These are phyloP conservation scores for Colletotrichum sp. DNA, from an alignment of 2,329 filamentous ascomycete genomes.

Conservation along the genomic window DNA sequence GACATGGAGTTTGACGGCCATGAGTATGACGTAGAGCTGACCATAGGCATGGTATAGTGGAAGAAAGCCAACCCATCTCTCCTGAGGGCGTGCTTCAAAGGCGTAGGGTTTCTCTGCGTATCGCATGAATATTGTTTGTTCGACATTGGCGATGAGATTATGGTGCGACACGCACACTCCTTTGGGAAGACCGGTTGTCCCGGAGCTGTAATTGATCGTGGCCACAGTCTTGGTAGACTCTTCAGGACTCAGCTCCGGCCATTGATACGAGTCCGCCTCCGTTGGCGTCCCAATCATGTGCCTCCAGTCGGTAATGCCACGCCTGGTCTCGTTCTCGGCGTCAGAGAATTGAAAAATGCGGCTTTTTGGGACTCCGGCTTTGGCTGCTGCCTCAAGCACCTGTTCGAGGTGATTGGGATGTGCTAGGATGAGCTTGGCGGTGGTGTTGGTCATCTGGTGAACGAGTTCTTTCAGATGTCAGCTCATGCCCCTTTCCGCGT, in stretches of 20 bases:
- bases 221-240: conserved; percentile 39
- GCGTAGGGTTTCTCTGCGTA: conserved; percentile 40
- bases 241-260: conserved; percentile 39
- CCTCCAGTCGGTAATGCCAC: conserved; percentile 47
- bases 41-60: conserved; percentile 70
- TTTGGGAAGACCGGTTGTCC: conserved; percentile 57
- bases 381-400: conserved; percentile 46
- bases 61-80: conserved; percentile 63
- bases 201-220: conserved; percentile 56
- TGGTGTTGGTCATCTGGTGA: conserved; percentile 56
- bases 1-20: conserved; percentile 45
- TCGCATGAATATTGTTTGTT: conserved; percentile 52
- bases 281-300: conserved; percentile 37
- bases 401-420: conserved; percentile 50
- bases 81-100: conserved; percentile 41
- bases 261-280: conserved; percentile 41
- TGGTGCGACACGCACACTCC: conserved; percentile 54
- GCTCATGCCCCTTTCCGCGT: background rate
- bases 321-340: conserved; percentile 26
- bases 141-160: conserved; percentile 54
- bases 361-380: conserved; percentile 42
- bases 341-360: conserved; percentile 56
- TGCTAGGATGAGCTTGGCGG: conserved; percentile 52
- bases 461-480: conserved; percentile 45
- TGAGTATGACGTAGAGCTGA: conserved; percentile 57